Conservation (phyloP, 345 rosid genomes). For the Turnera subulata region DNA sequence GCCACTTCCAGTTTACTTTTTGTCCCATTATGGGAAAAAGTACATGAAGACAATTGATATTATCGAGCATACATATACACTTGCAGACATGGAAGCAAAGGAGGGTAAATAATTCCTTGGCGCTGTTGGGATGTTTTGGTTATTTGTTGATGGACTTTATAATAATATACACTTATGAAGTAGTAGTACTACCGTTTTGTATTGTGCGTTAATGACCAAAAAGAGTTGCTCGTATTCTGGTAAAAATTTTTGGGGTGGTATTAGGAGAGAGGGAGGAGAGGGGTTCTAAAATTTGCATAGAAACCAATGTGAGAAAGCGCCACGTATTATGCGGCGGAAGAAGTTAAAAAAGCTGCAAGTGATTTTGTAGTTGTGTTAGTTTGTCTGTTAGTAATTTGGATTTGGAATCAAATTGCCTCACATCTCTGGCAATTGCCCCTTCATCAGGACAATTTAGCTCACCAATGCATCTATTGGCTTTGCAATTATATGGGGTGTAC, state of each 20-base stretch:
- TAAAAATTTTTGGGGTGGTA: conserved; percentile 4
- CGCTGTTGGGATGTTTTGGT: not conserved
- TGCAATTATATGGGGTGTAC: not conserved
- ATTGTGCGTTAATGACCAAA: not conserved
- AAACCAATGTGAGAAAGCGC: conserved; percentile 41
- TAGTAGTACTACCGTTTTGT: conserved; percentile 2
- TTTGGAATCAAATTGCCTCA: conserved; percentile 37
- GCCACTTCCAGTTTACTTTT: conserved; percentile 14
- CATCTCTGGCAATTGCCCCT: not conserved
- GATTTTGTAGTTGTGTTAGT: conserved; percentile 21
- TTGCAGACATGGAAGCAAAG: not conserved
- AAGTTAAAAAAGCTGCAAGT: conserved; percentile 28
- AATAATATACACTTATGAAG: not conserved
- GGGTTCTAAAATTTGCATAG: conserved; percentile 9
- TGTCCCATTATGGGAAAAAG: conserved; percentile 15
- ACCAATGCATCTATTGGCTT: conserved; percentile 19
- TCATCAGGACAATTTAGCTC: conserved; percentile 12
- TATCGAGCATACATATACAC: not conserved
- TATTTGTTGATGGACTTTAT: not conserved
- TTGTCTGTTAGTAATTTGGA: conserved; percentile 44
- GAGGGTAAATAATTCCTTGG: not conserved
- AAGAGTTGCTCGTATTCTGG: conserved; percentile 18
- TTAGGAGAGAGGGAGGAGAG: not conserved
- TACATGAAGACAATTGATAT: conserved; percentile 16
- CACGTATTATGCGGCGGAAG: conserved; percentile 46